These are phyloP conservation scores for Thraustotheca clavata DNA, from an alignment of 352 stramenopile genomes.

Conservation along the genomic window DNA sequence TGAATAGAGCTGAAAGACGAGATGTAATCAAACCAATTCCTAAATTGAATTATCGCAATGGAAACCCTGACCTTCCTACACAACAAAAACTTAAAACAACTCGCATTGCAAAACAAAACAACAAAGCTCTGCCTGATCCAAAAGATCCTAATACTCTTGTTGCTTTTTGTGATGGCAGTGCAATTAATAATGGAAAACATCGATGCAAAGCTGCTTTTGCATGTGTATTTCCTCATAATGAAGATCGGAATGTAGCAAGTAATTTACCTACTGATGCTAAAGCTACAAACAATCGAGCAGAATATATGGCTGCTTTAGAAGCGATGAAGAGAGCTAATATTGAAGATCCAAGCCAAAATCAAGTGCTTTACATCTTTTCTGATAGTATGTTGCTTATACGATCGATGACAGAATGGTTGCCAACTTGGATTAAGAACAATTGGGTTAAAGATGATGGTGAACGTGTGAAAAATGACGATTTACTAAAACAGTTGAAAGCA, in stretches of 20 bases:
- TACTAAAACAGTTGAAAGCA: conserved; percentile 46
- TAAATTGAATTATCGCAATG: too few species aligned
- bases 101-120: too few species aligned
- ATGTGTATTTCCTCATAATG: conserved; percentile 63
- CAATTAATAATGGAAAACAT: conserved; percentile 44
- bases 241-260: conserved; percentile 50
- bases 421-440: conserved; percentile 24
- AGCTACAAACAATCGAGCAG: conserved; percentile 45
- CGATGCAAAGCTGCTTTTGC: conserved; percentile 40
- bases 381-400: conserved; percentile 73
- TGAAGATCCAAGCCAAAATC: conserved; percentile 29
- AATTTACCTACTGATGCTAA: conserved; percentile 33
- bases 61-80: too few species aligned
- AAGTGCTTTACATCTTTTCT: conserved; percentile 60
- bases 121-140: conserved; percentile 40
- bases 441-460: conserved; percentile 54
- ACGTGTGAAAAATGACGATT: conserved; percentile 49
- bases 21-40: too few species aligned
- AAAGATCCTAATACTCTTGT: conserved; percentile 43
- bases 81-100: too few species aligned
- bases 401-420: conserved; percentile 70
- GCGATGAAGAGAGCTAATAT: conserved; percentile 57
- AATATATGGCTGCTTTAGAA: conserved; percentile 49
- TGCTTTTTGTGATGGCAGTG: conserved; percentile 72
- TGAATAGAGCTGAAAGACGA: too few species aligned